Evolutionary conservation across 2,329 filamentous ascomycete species (phyloP), one percentile per base, ranked within the genome.

Genomic region (Arthrinium phaeospermum): DNA sequence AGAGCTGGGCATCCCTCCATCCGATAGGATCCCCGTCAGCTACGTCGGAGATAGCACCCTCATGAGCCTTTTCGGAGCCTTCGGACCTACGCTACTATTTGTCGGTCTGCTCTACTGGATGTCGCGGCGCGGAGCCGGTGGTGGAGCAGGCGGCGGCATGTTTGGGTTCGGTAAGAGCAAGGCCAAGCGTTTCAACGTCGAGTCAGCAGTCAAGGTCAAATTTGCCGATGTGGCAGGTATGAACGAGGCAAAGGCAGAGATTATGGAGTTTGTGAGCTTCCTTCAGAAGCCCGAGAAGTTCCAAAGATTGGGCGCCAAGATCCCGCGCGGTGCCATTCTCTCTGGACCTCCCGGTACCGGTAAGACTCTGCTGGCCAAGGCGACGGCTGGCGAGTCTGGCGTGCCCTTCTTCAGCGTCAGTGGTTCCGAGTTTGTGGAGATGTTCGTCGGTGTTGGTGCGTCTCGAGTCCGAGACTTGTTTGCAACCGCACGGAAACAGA

Each of bases 241-340:
- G 91, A 96, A 99, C 81, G 96, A 99, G 84, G 96, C 96, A 72
- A 99, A 99, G 88, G 87, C 91, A 72, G 96, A 99, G 84, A 99
- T 99, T 77, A 98, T 98, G 95, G 96, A 99, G 83, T 99, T 99
- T 79, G 96, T 99, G 77, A 95, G 93, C 81, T 99, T 99, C 87
- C 85, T 99, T 75, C 96, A 98, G 86, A 93, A 96, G 79, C 96
- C 96, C 0, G 93, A 94, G 78, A 92, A 93, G 75, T 99, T 98
- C 84, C 92, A 98, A 85, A 94, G 93, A 82, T 90, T 99, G 24
- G 96, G 96, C 78, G 96, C 96, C 74, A 99, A 99, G 87, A 99
- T 99, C 70, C 96, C 96, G 49, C 94, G 96, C 75, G 96, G 96
- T 79, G 96, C 96, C 68, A 98, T 99, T 81, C 89, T 99, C 41